phyloP scores from a whole-genome alignment of 352 stramenopile genomes.

The Phytophthora tentaculata region DNA sequence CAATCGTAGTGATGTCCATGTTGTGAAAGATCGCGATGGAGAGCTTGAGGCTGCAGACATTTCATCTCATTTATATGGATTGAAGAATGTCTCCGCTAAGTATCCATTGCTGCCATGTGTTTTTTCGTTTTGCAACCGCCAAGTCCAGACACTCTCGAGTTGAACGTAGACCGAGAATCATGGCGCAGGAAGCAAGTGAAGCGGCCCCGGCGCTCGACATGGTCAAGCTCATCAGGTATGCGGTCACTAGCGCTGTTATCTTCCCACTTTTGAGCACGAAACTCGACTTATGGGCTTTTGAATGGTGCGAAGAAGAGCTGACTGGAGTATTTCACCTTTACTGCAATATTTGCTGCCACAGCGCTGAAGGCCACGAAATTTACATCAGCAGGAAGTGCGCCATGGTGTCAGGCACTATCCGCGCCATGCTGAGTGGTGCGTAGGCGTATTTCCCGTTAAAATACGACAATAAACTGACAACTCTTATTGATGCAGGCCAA shows the following conservation, averaged over 20 bases:
- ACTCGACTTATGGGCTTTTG: not conserved
- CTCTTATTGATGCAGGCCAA: conserved; percentile 55
- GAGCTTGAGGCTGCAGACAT: conserved; percentile 4
- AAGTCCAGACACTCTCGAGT: not conserved
- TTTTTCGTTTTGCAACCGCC: conserved; percentile 20
- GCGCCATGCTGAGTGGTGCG: conserved; percentile 95
- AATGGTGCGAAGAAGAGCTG: conserved; percentile 4
- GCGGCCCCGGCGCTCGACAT: conserved; percentile 55
- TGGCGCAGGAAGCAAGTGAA: conserved; percentile 63
- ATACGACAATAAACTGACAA: conserved; percentile 10
- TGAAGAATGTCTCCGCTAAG: conserved; percentile 13
- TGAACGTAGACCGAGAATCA: conserved; percentile 20
- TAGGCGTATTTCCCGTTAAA: conserved; percentile 21
- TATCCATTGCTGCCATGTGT: not conserved
- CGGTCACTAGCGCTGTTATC: not conserved
- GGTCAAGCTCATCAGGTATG: conserved; percentile 84
- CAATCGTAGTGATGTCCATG: conserved; percentile 33
- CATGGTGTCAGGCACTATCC: conserved; percentile 96
- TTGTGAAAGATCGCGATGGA: conserved; percentile 13
- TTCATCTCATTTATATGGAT: conserved; percentile 5
- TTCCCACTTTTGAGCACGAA: not conserved
- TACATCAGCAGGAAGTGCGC: conserved; percentile 94
- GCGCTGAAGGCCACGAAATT: conserved; percentile 95
- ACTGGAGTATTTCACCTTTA: conserved; percentile 7
- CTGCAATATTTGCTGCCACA: conserved; percentile 39